phyloP scores from a whole-genome alignment of 225 moss, liverwort and hornwort species.

The Neckera pumila region DNA sequence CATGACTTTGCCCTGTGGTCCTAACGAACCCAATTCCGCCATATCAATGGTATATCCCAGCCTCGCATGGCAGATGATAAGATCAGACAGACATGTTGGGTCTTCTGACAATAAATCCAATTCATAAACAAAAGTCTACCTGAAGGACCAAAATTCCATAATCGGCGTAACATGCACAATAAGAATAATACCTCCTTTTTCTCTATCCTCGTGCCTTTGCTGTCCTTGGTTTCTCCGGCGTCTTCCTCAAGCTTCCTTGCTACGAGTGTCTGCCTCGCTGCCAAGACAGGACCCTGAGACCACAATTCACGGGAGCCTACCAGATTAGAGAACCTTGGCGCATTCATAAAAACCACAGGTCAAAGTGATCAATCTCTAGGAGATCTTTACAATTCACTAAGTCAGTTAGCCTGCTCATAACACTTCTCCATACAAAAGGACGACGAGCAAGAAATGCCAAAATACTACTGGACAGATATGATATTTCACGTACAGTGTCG shows the following conservation, averaged over 20 bases:
- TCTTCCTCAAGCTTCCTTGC: constrained; percentile 73
- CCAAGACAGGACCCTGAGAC: constrained; percentile 77
- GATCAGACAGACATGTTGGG: neutral
- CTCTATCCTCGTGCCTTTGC: constrained; percentile 41
- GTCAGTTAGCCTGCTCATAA: neutral
- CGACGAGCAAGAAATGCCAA: neutral
- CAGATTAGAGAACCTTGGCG: neutral
- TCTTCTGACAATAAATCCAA: neutral
- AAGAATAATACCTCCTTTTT: constrained; percentile 55
- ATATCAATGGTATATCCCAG: neutral
- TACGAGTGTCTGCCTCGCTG: constrained; percentile 69
- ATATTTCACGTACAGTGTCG: constrained; percentile 26
- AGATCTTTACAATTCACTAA: neutral
- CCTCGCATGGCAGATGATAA: neutral
- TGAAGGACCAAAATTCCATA: neutral
- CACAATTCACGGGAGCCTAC: neutral
- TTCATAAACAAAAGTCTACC: neutral
- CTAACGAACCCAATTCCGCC: neutral
- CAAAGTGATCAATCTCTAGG: neutral
- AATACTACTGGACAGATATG: neutral
- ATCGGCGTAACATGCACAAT: neutral
- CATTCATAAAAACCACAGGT: no score
- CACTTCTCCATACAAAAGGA: neutral
- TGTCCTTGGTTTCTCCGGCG: constrained; percentile 43
- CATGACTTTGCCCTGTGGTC: neutral